phyloP scores from a whole-genome alignment of 768 basidiomycete species.

The Panellus pusillus region DNA sequence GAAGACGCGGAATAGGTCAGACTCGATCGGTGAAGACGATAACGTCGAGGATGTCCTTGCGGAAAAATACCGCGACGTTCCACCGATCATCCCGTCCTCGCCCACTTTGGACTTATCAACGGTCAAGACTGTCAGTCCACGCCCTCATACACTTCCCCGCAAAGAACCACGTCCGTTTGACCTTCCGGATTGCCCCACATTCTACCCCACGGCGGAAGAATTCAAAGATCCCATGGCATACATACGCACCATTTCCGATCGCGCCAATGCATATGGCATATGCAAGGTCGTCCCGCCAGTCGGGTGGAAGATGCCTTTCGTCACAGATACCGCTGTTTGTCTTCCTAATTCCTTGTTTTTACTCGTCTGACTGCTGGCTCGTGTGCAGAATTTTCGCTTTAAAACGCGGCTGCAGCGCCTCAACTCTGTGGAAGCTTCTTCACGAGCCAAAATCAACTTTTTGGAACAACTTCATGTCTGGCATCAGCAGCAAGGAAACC shows the following conservation, averaged over 20 bases:
- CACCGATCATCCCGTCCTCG: constrained; percentile 59
- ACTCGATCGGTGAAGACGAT: constrained; percentile 56
- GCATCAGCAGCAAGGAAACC: constrained; percentile 93
- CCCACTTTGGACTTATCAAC: constrained; percentile 65
- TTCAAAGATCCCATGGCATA: constrained; percentile 95
- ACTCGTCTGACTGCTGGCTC: constrained; percentile 34
- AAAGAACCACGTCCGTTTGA: constrained; percentile 73
- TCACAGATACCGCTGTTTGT: constrained; percentile 89
- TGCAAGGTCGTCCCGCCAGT: constrained; percentile 95
- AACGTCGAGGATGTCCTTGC: constrained; percentile 48
- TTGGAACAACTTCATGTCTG: constrained; percentile 95
- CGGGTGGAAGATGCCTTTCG: constrained; percentile 95
- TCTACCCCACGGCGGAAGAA: constrained; percentile 85
- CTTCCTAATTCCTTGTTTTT: constrained; percentile 26
- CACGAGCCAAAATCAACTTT: constrained; percentile 95
- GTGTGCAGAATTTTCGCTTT: constrained; percentile 81
- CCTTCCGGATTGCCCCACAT: constrained; percentile 86
- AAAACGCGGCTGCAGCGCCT: constrained; percentile 92
- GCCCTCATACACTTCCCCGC: constrained; percentile 37
- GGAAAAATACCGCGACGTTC: constrained; percentile 47
- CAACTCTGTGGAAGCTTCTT: constrained; percentile 96
- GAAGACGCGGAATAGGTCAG: constrained; percentile 62
- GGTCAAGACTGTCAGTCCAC: constrained; percentile 66
- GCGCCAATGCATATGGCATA: constrained; percentile 79
- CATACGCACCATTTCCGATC: constrained; percentile 75